Conservation (phyloP, 352 stramenopile species). For the Phytophthora idaei region DNA sequence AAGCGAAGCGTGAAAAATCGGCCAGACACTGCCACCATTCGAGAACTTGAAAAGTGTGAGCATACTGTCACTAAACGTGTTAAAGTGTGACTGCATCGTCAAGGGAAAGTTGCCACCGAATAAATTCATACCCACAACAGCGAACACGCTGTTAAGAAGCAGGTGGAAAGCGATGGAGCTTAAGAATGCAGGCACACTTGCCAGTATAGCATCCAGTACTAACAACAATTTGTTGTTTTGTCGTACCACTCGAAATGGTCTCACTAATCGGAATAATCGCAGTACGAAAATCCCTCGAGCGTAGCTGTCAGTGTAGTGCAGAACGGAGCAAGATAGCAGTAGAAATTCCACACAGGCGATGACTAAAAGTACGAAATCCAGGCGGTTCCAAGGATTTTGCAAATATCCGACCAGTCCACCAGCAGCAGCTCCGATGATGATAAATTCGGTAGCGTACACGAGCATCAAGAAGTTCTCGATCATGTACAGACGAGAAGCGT, state of each 20-base stretch:
- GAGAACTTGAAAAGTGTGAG: conserved; percentile 88
- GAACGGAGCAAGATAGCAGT: conserved; percentile 57
- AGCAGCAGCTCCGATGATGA: conserved; percentile 59
- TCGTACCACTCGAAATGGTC: conserved; percentile 76
- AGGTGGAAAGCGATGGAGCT: conserved; percentile 66
- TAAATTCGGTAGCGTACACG: conserved; percentile 72
- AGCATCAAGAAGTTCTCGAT: conserved; percentile 75
- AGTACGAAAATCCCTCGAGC: conserved; percentile 78
- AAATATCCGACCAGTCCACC: conserved; percentile 71
- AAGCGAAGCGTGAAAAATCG: conserved; percentile 78
- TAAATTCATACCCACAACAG: conserved; percentile 84
- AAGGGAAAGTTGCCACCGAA: conserved; percentile 79
- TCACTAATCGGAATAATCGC: conserved; percentile 76
- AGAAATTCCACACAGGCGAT: conserved; percentile 72
- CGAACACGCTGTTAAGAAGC: conserved; percentile 79
- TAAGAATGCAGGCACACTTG: conserved; percentile 71
- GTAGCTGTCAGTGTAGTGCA: conserved; percentile 71
- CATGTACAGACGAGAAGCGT: conserved; percentile 63
- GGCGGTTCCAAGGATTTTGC: conserved; percentile 81
- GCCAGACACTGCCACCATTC: conserved; percentile 82
- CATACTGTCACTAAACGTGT: conserved; percentile 85
- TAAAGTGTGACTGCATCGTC: conserved; percentile 77
- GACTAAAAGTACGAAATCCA: conserved; percentile 77
- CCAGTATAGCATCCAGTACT: conserved; percentile 73
- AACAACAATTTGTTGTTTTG: conserved; percentile 78